These are phyloP conservation scores for Tulasnella sp. DNA, from an alignment of 768 basidiomycete genomes.

Conservation along the genomic window DNA sequence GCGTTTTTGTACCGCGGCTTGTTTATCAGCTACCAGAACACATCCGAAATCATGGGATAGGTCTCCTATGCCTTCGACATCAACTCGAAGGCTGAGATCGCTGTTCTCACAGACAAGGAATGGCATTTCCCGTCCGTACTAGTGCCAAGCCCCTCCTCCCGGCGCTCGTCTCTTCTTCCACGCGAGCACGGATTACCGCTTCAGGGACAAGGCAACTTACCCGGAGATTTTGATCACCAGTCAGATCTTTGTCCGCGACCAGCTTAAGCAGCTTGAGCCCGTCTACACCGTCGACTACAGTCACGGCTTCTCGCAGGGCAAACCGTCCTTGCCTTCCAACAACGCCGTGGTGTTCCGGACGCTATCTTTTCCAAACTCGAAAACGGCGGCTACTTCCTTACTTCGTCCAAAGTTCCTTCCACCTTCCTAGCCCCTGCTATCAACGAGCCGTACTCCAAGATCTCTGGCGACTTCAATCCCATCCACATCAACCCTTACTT, in stretches of 20 bases:
- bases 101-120: slow-evolving; percentile 88
- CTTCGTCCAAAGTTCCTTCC: slow-evolving; percentile 45
- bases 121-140: slow-evolving; percentile 97
- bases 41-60: slow-evolving; percentile 86
- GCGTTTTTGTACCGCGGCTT: slow-evolving; percentile 95
- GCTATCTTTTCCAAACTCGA: slow-evolving; percentile 67
- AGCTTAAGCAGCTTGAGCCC: slow-evolving; percentile 76
- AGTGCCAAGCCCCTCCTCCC: slow-evolving; percentile 53
- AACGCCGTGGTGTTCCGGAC: slow-evolving; percentile 76
- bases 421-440: slow-evolving; percentile 74
- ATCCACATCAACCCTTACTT: slow-evolving; percentile 99
- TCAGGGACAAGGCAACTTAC: slow-evolving; percentile 83
- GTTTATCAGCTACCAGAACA: slow-evolving; percentile 89
- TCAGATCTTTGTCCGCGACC: slow-evolving; percentile 77
- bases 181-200: slow-evolving; percentile 73
- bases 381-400: slow-evolving; percentile 78
- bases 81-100: slow-evolving; percentile 65
- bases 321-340: slow-evolving; percentile 89
- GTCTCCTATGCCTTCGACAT: slow-evolving; percentile 76
- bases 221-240: slow-evolving; percentile 71
- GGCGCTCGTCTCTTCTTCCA: slow-evolving; percentile 87
- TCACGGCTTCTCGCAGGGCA: slow-evolving; percentile 79
- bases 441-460: slow-evolving; percentile 90
- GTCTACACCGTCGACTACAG: slow-evolving; percentile 81
- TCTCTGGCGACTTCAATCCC: slow-evolving; percentile 97